Percentiles rank a stretch among this genome's conserved stretches.
These are phyloP conservation scores for Penicillium fuscoglaucum DNA, from an alignment of 2,329 filamentous ascomycete genomes.

Conservation along the genomic window DNA sequence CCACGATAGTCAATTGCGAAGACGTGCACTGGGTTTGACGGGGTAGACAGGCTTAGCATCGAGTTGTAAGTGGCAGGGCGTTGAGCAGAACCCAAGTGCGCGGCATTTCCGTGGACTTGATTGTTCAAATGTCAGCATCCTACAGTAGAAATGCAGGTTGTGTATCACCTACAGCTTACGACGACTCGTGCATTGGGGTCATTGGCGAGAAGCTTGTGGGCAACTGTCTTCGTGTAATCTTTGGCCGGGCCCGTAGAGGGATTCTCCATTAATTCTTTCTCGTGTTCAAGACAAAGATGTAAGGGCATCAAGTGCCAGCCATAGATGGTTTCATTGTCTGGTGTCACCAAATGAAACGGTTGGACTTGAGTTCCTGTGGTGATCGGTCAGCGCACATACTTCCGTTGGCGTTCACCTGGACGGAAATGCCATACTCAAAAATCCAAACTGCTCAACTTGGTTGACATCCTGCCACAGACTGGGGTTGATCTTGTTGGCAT, in stretches of 20 bases:
- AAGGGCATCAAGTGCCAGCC: constrained; percentile 89
- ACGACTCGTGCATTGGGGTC: constrained; percentile 56
- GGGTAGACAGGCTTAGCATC: constrained; percentile 68
- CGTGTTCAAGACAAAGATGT: constrained; percentile 71
- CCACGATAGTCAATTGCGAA: constrained; percentile 90
- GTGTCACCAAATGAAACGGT: constrained; percentile 73
- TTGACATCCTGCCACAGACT: constrained; percentile 71
- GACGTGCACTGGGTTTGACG: constrained; percentile 66
- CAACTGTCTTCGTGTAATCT: constrained; percentile 50
- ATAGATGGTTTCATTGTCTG: constrained; percentile 75
- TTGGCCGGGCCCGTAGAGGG: constrained; percentile 52
- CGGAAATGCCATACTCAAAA: constrained; percentile 65
- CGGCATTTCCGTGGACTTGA: constrained; percentile 66
- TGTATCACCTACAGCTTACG: constrained; percentile 51
- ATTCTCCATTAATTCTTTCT: constrained; percentile 59
- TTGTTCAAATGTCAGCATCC: constrained; percentile 13
- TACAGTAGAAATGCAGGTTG: neutral
- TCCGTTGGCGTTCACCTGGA: neutral
- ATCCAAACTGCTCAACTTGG: constrained; percentile 79
- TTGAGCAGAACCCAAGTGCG: constrained; percentile 75
- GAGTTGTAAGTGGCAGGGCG: constrained; percentile 76
- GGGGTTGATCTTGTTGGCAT: constrained; percentile 77
- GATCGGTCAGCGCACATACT: constrained; percentile 14
- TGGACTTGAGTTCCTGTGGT: constrained; percentile 79
- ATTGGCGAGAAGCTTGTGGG: constrained; percentile 53